Evolutionary conservation across 2,329 filamentous ascomycete genomes (phyloP).

Genomic region (Pseudogymnoascus sp.): DNA sequence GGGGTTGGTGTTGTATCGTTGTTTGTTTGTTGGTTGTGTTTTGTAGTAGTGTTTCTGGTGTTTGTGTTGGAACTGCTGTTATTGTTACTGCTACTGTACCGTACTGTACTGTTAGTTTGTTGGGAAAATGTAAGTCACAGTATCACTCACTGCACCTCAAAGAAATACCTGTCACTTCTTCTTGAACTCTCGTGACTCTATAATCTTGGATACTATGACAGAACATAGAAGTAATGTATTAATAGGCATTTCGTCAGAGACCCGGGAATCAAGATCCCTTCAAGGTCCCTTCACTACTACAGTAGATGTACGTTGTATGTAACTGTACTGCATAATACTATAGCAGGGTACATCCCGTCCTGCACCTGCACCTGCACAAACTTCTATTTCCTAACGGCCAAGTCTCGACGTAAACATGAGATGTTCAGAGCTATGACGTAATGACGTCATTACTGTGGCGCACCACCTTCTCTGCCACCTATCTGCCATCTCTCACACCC

Average conservation of each 20-base stretch:
- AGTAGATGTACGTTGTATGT: too few relatives aligned
- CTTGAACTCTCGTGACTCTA: too few relatives aligned
- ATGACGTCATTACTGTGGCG: slow-evolving; percentile 3
- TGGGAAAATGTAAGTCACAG: neutral
- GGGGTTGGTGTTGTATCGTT: neutral
- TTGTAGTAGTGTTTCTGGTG: neutral
- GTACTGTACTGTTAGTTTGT: neutral
- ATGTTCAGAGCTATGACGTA: neutral
- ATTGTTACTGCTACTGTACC: neutral
- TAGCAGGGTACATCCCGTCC: neutral
- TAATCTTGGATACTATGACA: neutral
- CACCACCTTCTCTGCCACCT: neutral
- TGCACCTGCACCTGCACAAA: neutral
- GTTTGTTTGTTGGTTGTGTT: neutral
- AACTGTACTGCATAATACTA: neutral
- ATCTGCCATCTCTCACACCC: neutral
- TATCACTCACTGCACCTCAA: neutral
- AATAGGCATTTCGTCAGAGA: neutral
- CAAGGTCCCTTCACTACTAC: too few relatives aligned
- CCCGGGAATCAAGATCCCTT: neutral
- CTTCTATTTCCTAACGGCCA: neutral
- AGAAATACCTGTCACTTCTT: neutral
- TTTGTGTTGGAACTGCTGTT: neutral
- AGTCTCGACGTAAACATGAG: neutral
- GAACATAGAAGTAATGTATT: neutral